Conservation (phyloP, 176 grass and related monocot species). For the Oryza australiensis region DNA sequence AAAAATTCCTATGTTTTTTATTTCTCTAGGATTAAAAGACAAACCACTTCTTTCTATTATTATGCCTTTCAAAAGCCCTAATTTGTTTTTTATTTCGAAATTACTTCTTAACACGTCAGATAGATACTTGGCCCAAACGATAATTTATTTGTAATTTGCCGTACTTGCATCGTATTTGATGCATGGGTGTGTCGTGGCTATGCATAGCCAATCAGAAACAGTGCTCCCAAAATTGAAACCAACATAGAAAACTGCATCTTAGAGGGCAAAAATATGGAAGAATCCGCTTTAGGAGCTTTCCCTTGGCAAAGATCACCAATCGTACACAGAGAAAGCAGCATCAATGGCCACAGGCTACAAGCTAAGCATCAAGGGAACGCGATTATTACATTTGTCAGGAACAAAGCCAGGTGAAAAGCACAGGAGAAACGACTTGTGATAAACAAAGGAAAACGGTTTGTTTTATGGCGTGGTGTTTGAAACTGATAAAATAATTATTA, state of each 20-base stretch:
- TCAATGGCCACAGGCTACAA: background rate
- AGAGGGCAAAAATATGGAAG: slow-evolving; percentile 1
- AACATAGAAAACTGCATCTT: background rate
- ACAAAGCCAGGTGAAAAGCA: slow-evolving; percentile 14
- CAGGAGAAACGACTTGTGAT: background rate
- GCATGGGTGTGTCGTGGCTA: no score
- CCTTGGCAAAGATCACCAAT: slow-evolving; percentile 30
- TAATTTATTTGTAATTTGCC: background rate
- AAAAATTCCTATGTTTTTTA: no score
- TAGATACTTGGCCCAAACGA: background rate
- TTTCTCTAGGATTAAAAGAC: no score
- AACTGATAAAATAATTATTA: no score
- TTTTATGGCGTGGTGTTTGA: background rate
- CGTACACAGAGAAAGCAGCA: background rate
- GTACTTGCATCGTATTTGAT: background rate
- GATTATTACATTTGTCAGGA: slow-evolving; percentile 9
- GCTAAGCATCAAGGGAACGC: slow-evolving; percentile 28
- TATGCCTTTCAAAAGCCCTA: no score
- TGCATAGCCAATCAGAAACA: background rate
- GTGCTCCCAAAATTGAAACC: background rate
- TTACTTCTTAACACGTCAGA: background rate
- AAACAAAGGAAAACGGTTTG: background rate
- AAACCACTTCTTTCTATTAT: no score
- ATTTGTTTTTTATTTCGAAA: background rate
- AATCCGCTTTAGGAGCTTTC: slow-evolving; percentile 37